Evolutionary conservation across 257 asterid species (phyloP), one percentile per base, ranked within the genome.

Genomic region (Solanum verrucosum): DNA sequence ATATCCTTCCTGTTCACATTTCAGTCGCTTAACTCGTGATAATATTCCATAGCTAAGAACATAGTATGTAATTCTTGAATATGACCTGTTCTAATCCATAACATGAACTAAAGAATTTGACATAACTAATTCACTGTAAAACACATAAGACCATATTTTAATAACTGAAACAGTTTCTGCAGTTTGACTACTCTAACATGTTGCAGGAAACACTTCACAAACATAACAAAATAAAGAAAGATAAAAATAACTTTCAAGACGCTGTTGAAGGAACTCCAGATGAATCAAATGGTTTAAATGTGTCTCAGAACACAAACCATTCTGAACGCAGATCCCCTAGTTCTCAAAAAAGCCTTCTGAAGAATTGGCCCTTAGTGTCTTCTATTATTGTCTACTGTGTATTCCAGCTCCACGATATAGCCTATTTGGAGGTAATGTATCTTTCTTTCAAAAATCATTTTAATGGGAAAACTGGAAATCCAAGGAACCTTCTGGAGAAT

Each of bases 281-380:
- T 20, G 82, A 73, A 20, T 73, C 49, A 85, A 46, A 67, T 85
- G 81, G 78, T 0, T 85, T 46, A 37, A 67, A 40, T 85, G n/a
- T 65, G 78, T 42, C 81, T 65, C 27, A 29, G 67, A 85, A 49
- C 63, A 23, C 93, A 92, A 81, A 46, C 18, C 42, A 49, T 29
- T 81, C 85, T 29, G 68, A 88, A 88, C 35, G 72, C 68, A 38
- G 5, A 38, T 37, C 77, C 73, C 31, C 87, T 15, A 29, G 88
- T 59, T 87, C 94, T 18, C 91, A 86, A 60, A 56, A 70, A 56
- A 94, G 92, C 92, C 96, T 96, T 31, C 63, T 88, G 25, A 93
- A 63, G 88, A 96, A 96, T 91, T 95, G 98, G 98, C 98, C 98
- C 65, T 93, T 96, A 20, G 91, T 96, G 96, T 96, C 98, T 9